These are phyloP conservation scores for Pelargonium exstipulatum DNA, from an alignment of 441 rosid species.

Conservation along the genomic window DNA sequence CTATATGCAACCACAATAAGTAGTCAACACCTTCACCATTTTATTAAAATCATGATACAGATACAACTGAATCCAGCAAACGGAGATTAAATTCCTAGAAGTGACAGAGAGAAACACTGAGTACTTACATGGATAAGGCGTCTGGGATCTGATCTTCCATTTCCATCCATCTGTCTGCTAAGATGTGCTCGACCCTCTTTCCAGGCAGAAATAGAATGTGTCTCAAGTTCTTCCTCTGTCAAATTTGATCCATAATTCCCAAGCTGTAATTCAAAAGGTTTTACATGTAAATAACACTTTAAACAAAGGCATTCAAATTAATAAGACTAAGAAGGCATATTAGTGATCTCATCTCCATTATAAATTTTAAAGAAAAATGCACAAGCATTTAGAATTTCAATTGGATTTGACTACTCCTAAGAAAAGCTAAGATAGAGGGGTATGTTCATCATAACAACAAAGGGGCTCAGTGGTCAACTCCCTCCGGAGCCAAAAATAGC, in stretches of 20 bases:
- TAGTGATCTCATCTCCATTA: background rate
- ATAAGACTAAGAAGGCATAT: background rate
- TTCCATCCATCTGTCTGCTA: slow-evolving; percentile 43
- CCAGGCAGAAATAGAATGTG: slow-evolving; percentile 67
- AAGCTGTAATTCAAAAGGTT: slow-evolving; percentile 35
- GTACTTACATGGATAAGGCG: slow-evolving; percentile 47
- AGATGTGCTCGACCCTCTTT: slow-evolving; percentile 50
- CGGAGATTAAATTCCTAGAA: background rate
- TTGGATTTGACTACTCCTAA: background rate
- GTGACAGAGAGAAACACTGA: slow-evolving; percentile 15
- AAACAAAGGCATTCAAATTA: background rate
- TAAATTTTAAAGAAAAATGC: background rate
- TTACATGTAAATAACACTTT: slow-evolving; percentile 4
- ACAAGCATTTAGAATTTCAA: background rate
- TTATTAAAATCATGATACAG: background rate
- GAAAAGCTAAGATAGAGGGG: background rate
- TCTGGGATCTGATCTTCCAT: slow-evolving; percentile 36
- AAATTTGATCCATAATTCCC: slow-evolving; percentile 56
- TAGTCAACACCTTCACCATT: background rate
- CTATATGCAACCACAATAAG: background rate
- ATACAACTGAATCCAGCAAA: background rate
- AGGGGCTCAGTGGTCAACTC: background rate
- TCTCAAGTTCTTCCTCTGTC: slow-evolving; percentile 69
- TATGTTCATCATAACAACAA: background rate
- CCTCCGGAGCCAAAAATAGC: background rate